These are phyloP conservation scores for Pyrenula aspistea DNA, from an alignment of 495 filamentous ascomycete species.

Conservation along the genomic window DNA sequence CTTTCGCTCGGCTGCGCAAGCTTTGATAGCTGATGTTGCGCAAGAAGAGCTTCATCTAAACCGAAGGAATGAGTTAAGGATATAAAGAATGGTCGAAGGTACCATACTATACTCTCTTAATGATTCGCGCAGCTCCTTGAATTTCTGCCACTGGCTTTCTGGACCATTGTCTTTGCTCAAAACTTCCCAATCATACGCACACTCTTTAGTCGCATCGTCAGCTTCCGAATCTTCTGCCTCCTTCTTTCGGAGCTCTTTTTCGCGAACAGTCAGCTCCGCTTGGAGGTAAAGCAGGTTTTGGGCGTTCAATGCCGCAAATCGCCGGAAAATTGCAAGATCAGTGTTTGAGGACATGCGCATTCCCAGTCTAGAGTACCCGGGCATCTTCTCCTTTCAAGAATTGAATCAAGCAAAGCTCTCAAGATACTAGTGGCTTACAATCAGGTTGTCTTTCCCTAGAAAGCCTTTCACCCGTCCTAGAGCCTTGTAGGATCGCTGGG, in stretches of 20 bases:
- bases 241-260: conserved; percentile 13
- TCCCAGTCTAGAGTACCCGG: conserved; percentile 7
- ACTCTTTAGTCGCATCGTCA: not conserved
- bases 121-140: not conserved
- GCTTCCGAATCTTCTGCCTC: conserved; percentile 7
- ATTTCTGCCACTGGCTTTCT: not conserved
- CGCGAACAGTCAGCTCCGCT: conserved; percentile 16
- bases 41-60: not conserved
- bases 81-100: not conserved
- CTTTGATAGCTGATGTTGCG: not conserved
- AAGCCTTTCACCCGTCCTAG: no score
- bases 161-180: not conserved
- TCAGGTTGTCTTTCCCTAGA: no score
- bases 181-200: not conserved
- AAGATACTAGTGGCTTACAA: no score
- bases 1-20: not conserved
- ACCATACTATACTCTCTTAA: not conserved
- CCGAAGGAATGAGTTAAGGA: not conserved
- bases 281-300: conserved; percentile 24
- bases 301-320: conserved; percentile 18
- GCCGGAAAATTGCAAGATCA: conserved; percentile 15
- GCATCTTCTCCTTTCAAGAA: conserved; percentile 1
- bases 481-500: no score
- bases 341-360: conserved; percentile 6
- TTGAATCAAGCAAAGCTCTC: not conserved